Base-by-base conservation (phyloP, 495 filamentous ascomycete genomes). In the Cercophora newfieldiana region DNA sequence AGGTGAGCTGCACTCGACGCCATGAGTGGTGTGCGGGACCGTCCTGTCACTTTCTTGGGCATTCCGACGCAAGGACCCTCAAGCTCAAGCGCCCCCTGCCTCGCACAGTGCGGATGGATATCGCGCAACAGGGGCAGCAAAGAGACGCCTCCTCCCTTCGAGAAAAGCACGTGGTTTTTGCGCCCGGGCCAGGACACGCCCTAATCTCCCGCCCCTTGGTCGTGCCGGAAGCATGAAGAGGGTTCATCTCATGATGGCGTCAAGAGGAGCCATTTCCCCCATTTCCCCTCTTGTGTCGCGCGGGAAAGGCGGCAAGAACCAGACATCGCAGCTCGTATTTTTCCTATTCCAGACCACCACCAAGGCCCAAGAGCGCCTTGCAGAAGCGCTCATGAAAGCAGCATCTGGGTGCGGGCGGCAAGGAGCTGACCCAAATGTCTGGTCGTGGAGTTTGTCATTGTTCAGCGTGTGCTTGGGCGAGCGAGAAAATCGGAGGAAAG, bases 131-230 rank as follows among this genome's bases (percentile, higher is more conserved):
- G 61, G 59, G 49, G 61, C 58, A 65, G 47, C 56, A 57, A 61
- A 12, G 4, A 12, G 37, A 8, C 18, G 4, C 10, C 37, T 2
- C 37, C 37, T 44, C 37, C 37, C 18, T 63, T 29, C 19, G 28
- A 33, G 47, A 56, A 29, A 54, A 61, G 74, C 79, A 81, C 78
- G 79, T 81, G 79, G 79, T 77, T 30, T 2, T 14, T 44, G 37
- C 71, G 76, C 74, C 69, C 66, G 77, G 77, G 64, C 74, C 73
- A 74, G 71, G 71, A 74, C 24, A 71, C 69, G 69, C 69, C 69
- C 64, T 69, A 78, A 80, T 79, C 72, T 75, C 78, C 75, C 65
- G 65, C 62, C 65, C 68, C 66, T 69, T 67, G 66, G 50, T 54
- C 51, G 53, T 44, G 58, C 67, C 33, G 59, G 47, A 58, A 44